A percentile compares a stretch with the other conserved stretches of the same genome.
These are phyloP conservation scores for Phytophthora constricta DNA, from an alignment of 352 stramenopile genomes.

Conservation along the genomic window DNA sequence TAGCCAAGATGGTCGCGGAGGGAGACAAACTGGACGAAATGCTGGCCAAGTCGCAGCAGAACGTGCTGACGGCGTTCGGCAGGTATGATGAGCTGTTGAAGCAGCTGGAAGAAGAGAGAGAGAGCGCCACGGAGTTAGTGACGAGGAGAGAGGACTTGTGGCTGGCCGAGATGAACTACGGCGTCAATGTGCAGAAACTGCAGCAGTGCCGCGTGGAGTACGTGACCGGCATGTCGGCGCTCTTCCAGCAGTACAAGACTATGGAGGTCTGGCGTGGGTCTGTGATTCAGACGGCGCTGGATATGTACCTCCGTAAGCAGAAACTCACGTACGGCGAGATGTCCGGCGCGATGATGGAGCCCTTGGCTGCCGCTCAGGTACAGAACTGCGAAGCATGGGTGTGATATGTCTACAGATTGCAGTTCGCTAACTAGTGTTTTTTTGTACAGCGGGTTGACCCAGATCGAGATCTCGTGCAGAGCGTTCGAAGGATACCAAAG, in stretches of 20 bases:
- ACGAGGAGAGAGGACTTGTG: slow-evolving; percentile 49
- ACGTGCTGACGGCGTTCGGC: slow-evolving; percentile 61
- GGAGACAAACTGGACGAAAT: slow-evolving; percentile 58
- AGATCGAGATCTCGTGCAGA: slow-evolving; percentile 78
- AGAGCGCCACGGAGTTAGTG: slow-evolving; percentile 11
- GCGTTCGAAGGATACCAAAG: slow-evolving; percentile 82
- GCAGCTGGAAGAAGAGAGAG: slow-evolving; percentile 55
- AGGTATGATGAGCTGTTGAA: slow-evolving; percentile 68
- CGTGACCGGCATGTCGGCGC: slow-evolving; percentile 80
- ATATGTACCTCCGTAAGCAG: slow-evolving; percentile 85
- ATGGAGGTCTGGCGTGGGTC: slow-evolving; percentile 75
- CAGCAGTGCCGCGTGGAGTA: slow-evolving; percentile 72
- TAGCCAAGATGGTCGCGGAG: slow-evolving; percentile 55
- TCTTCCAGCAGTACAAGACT: slow-evolving; percentile 87
- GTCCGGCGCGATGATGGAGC: slow-evolving; percentile 66
- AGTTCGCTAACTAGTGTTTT: background rate
- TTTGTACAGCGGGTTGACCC: slow-evolving; percentile 71
- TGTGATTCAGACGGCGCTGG: slow-evolving; percentile 76
- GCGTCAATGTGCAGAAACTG: slow-evolving; percentile 74
- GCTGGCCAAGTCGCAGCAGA: slow-evolving; percentile 64
- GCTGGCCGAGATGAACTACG: slow-evolving; percentile 80
- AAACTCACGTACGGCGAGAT: slow-evolving; percentile 81
- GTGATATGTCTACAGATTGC: no score
- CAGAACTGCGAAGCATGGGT: no score
- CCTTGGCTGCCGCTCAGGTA: slow-evolving; percentile 70